Percentiles rank a stretch among this genome's conserved stretches.
Evolutionary conservation across 352 stramenopile species (phyloP).

Genomic region (Globisporangium spinosum): DNA sequence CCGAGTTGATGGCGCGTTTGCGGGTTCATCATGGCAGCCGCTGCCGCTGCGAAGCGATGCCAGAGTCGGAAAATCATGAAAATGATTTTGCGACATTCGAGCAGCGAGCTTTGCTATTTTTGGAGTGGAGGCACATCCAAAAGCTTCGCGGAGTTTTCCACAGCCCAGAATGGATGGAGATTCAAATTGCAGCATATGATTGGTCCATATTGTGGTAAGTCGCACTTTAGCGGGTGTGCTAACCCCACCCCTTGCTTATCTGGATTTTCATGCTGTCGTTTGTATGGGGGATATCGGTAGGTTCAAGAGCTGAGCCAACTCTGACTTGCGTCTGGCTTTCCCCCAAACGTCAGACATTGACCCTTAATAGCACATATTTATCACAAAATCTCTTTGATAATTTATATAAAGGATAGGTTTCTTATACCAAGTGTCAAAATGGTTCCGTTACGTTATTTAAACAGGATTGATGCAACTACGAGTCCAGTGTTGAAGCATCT

Average conservation of each 20-base stretch:
- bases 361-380: not conserved
- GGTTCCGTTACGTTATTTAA: not conserved
- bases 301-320: not conserved
- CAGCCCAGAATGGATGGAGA: not conserved
- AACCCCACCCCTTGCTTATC: not conserved
- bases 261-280: constrained; percentile 13
- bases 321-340: constrained; percentile 1
- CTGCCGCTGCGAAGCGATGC: not conserved
- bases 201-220: not conserved
- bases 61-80: not conserved
- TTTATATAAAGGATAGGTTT: not conserved
- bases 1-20: not conserved
- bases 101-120: not conserved
- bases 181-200: not conserved
- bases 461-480: not conserved
- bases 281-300: not conserved
- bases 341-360: not conserved
- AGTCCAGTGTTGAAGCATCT: not conserved
- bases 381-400: not conserved
- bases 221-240: not conserved
- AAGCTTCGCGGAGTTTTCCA: not conserved
- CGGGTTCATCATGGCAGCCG: not conserved
- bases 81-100: not conserved
- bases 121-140: not conserved
- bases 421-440: too few relatives aligned